phyloP scores from a whole-genome alignment of 2,329 filamentous ascomycete genomes.

The Pyricularia sp. region DNA sequence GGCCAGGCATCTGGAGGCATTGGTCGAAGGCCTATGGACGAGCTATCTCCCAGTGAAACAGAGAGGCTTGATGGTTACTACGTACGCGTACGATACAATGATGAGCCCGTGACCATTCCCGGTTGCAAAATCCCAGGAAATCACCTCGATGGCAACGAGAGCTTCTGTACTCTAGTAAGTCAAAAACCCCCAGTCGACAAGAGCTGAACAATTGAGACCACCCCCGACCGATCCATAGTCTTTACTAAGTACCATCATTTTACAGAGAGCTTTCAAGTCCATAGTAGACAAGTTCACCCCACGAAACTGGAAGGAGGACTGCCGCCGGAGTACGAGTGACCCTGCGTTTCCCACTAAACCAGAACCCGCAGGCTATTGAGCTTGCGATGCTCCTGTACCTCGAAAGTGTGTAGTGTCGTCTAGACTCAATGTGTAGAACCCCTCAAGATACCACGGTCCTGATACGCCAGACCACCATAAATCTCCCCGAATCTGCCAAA shows the following conservation, averaged over 20 bases:
- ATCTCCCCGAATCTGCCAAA: background rate
- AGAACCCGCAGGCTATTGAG: constrained; percentile 41
- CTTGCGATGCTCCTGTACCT: background rate
- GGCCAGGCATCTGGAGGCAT: constrained; percentile 33
- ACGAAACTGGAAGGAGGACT: constrained; percentile 58
- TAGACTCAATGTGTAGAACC: background rate
- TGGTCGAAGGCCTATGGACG: constrained; percentile 47
- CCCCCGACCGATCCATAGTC: background rate
- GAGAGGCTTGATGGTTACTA: constrained; percentile 64
- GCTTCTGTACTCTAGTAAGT: constrained; percentile 78
- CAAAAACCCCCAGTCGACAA: background rate
- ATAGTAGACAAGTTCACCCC: constrained; percentile 90
- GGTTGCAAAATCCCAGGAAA: constrained; percentile 70
- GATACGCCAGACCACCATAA: background rate
- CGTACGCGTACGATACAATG: constrained; percentile 87
- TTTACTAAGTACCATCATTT: constrained; percentile 1
- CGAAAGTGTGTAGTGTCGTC: background rate
- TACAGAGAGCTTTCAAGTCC: constrained; percentile 75
- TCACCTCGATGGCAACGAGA: constrained; percentile 78
- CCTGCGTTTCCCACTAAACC: constrained; percentile 36
- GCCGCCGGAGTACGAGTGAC: constrained; percentile 31
- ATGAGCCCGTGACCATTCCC: constrained; percentile 69
- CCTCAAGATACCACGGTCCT: background rate
- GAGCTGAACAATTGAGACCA: background rate
- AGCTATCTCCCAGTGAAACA: constrained; percentile 49